These are phyloP conservation scores for Leccinum imitatum DNA, from an alignment of 768 basidiomycete species.

Conservation along the genomic window DNA sequence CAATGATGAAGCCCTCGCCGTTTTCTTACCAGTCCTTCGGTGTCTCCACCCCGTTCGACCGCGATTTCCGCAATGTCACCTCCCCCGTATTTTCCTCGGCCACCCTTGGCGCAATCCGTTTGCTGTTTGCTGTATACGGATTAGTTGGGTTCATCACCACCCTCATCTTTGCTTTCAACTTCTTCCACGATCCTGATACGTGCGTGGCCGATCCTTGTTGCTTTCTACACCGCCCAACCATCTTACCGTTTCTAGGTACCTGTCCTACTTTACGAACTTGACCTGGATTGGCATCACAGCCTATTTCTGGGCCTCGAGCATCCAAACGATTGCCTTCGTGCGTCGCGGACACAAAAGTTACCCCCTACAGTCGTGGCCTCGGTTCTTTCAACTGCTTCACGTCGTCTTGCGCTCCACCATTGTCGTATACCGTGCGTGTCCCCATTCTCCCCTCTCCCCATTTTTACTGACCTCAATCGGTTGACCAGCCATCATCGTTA, in stretches of 20 bases:
- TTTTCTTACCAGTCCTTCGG: constrained; percentile 30
- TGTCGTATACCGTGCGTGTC: constrained; percentile 54
- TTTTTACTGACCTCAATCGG: neutral
- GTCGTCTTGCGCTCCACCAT: constrained; percentile 51
- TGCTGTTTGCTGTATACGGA: constrained; percentile 51
- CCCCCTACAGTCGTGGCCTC: constrained; percentile 60
- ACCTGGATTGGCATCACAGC: constrained; percentile 60
- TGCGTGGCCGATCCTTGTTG: constrained; percentile 25
- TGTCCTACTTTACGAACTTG: constrained; percentile 65
- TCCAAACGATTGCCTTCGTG: constrained; percentile 51
- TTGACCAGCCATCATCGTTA: constrained; percentile 59
- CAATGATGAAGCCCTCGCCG: constrained; percentile 7
- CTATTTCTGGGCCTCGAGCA: constrained; percentile 59
- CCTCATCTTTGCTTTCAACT: constrained; percentile 32
- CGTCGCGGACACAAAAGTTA: constrained; percentile 38
- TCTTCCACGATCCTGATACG: constrained; percentile 30
- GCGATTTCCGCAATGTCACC: constrained; percentile 38
- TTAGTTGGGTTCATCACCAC: constrained; percentile 39
- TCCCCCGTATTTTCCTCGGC: constrained; percentile 43
- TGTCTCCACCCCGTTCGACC: constrained; percentile 43
- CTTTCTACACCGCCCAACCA: neutral
- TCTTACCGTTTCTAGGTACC: constrained; percentile 40
- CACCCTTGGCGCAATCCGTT: constrained; percentile 44
- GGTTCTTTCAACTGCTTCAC: constrained; percentile 54
- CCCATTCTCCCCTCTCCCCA: neutral